phyloP scores from a whole-genome alignment of 2,329 filamentous ascomycete species.

The Colletotrichum godetiae region DNA sequence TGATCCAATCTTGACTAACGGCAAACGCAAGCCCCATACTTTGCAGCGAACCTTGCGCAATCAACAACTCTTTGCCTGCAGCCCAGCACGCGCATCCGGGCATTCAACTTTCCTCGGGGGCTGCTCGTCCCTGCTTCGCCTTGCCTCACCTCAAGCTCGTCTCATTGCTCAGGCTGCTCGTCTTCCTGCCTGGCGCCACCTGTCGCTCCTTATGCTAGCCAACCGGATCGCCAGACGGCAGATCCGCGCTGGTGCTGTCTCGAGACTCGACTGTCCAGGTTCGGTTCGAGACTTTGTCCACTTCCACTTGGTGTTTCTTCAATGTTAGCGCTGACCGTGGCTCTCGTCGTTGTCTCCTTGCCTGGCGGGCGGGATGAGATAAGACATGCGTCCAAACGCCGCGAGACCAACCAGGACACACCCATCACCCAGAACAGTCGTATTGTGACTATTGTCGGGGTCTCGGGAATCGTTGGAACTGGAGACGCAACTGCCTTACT shows the following conservation, averaged over 20 bases:
- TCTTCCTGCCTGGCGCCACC: conserved; percentile 25
- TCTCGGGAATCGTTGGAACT: conserved; percentile 17
- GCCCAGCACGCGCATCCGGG: neutral
- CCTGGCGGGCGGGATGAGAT: conserved; percentile 12
- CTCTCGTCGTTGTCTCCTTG: neutral
- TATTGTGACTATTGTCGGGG: conserved; percentile 24
- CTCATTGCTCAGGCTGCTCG: conserved; percentile 11
- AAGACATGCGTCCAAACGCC: neutral
- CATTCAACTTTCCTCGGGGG: neutral
- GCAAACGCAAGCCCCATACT: conserved; percentile 33
- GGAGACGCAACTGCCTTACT: conserved; percentile 24
- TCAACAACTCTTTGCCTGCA: conserved; percentile 18
- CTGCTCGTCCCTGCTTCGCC: neutral
- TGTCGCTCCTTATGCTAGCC: neutral
- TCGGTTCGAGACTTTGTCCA: conserved; percentile 17
- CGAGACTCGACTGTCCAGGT: neutral
- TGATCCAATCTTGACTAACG: conserved; percentile 33
- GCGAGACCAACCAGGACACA: neutral
- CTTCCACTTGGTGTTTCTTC: conserved; percentile 32
- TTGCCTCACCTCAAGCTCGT: conserved; percentile 6
- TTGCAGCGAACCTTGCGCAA: conserved; percentile 30
- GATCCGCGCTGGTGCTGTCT: neutral
- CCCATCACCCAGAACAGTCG: neutral
- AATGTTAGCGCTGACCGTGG: conserved; percentile 25
- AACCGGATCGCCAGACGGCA: conserved; percentile 27